A percentile compares a stretch with the other conserved stretches of the same genome.
Evolutionary conservation across 345 rosid genomes (phyloP).

Genomic region (Syzygium grande): DNA sequence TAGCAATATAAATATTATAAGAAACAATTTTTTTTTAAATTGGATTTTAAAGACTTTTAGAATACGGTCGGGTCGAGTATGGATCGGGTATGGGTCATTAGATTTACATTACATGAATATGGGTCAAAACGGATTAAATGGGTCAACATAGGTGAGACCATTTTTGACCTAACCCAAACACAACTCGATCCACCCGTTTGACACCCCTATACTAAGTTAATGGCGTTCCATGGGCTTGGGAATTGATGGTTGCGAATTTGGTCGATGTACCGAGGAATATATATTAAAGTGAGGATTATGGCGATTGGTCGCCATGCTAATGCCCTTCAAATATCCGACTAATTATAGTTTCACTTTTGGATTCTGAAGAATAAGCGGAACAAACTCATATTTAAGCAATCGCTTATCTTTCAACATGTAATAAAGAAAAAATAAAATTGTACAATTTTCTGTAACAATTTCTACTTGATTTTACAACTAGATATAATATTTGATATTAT

Average conservation of each 20-base stretch:
- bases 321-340: background rate
- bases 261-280: background rate
- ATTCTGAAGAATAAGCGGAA: background rate
- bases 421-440: background rate
- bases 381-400: background rate
- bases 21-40: too few relatives aligned
- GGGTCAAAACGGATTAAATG: too few relatives aligned
- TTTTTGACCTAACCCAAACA: too few relatives aligned
- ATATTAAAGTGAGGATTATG: background rate
- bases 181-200: too few relatives aligned
- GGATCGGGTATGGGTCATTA: too few relatives aligned
- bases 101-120: too few relatives aligned
- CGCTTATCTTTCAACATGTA: too few relatives aligned
- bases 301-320: background rate
- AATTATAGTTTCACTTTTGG: background rate
- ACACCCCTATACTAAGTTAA: too few relatives aligned
- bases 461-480: background rate
- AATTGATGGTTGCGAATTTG: background rate
- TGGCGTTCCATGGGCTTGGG: accelerated
- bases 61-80: too few relatives aligned
- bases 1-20: too few relatives aligned
- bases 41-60: too few relatives aligned
- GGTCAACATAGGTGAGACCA: too few relatives aligned
- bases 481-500: background rate
- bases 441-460: background rate